Evolutionary conservation across 2,329 filamentous ascomycete species (phyloP).

Genomic region (Phaeoacremonium minimum): DNA sequence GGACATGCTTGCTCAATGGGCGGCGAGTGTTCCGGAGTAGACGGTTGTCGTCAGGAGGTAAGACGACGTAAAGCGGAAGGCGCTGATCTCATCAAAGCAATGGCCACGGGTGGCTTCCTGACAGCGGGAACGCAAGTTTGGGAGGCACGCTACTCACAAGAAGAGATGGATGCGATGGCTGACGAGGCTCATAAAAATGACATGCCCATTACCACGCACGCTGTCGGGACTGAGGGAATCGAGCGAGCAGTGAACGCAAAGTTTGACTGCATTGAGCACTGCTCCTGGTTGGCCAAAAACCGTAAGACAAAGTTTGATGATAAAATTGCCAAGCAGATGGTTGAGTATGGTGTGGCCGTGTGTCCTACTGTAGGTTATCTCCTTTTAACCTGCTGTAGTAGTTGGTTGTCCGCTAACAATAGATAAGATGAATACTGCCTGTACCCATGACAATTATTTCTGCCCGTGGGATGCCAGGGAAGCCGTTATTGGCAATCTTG

Average conservation of each 20-base stretch:
- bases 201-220: slow-evolving; percentile 9
- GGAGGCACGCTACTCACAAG: slow-evolving; percentile 6
- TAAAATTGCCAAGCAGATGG: slow-evolving; percentile 7
- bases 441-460: slow-evolving; percentile 9
- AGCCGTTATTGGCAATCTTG: slow-evolving; percentile 6
- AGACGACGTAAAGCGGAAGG: slow-evolving; percentile 9
- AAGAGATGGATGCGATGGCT: slow-evolving; percentile 9
- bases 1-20: slow-evolving; percentile 10
- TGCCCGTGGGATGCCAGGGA: slow-evolving; percentile 10
- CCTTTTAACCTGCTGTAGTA: too few species aligned
- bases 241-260: slow-evolving; percentile 7
- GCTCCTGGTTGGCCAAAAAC: slow-evolving; percentile 8
- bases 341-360: slow-evolving; percentile 8
- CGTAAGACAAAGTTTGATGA: slow-evolving; percentile 5
- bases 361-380: too few species aligned
- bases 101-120: slow-evolving; percentile 12
- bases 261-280: slow-evolving; percentile 12
- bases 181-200: slow-evolving; percentile 8
- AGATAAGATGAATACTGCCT: slow-evolving; percentile 14
- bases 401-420: too few species aligned
- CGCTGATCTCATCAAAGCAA: slow-evolving; percentile 11
- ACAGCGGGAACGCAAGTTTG: slow-evolving; percentile 9
- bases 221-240: slow-evolving; percentile 10
- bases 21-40: slow-evolving; percentile 6
- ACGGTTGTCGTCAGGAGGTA: slow-evolving; percentile 9